Evolutionary conservation across 2,329 filamentous ascomycete genomes (phyloP).

Genomic region (Blumeria graminis): DNA sequence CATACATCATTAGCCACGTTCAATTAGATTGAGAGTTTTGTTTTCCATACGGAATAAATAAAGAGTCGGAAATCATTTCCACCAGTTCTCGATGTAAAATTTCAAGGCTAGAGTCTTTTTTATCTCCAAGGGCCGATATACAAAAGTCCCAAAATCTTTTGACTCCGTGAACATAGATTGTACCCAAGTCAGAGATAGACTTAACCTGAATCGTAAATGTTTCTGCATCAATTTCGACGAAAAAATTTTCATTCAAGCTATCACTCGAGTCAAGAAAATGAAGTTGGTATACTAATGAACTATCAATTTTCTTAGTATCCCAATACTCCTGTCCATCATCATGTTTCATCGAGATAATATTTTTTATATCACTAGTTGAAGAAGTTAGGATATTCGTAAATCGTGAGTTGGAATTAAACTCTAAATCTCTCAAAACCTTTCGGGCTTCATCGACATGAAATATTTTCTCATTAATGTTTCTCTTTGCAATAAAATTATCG

Average conservation of each 20-base stretch:
- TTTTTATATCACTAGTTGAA: conserved; percentile 8
- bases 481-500: conserved; percentile 3
- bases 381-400: conserved; percentile 13
- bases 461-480: conserved; percentile 1
- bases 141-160: conserved; percentile 13
- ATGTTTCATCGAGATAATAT: conserved; percentile 9
- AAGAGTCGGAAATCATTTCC: background rate
- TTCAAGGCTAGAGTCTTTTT: background rate
- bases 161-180: conserved; percentile 12
- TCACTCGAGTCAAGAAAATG: conserved; percentile 6
- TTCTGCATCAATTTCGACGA: conserved; percentile 13
- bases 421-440: background rate
- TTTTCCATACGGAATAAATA: conserved; percentile 1
- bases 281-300: conserved; percentile 11
- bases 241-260: conserved; percentile 4
- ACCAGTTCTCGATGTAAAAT: background rate
- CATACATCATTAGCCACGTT: background rate
- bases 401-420: background rate
- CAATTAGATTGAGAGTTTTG: background rate
- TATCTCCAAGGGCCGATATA: conserved; percentile 1
- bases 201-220: conserved; percentile 8
- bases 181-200: conserved; percentile 5
- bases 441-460: background rate
- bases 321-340: conserved; percentile 8
- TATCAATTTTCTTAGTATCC: conserved; percentile 5